Evolutionary conservation across 805 yeast genomes (phyloP), one percentile per base, ranked within the genome.

Genomic region (Cyberlindnera maritima): DNA sequence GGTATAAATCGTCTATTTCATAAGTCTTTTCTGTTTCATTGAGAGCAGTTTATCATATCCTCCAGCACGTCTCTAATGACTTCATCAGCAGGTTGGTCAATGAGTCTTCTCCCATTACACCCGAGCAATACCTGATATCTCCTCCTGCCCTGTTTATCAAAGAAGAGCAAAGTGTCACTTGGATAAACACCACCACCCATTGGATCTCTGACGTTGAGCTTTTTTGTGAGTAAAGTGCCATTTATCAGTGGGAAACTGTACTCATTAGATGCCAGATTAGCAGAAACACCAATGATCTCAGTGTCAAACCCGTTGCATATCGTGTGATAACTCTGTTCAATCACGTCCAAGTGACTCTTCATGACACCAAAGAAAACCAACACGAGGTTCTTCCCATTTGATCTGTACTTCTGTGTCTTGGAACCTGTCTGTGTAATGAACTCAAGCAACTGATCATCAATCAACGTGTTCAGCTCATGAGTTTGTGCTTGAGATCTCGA

Each of bases 121-220:
- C 44, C 37, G 2, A 58, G 26, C 7, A 59, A 49, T 12, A 58
- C 49, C 23, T 55, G 53, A 2, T 41, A 19, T 36, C 46, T 49
- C 17, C 49, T 45, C 7, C 18, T 44, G 1, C 64, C 64, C 18
- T 19, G 19, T 14, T 43, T 43, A 41, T 58, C 62, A 38, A 49
- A 61, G 13, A 59, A 48, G 12, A 59, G 34, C 12, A 61, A 29
- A 13, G 54, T 49, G 29, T 61, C 64, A 19, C 53, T 35, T 0
- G 64, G 64, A 39, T 61, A 61, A 1, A 58, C 56, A 40, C 63
- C 63, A 34, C 64, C 64, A 17, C 64, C 64, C 15, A 59, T 17
- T 9, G 64, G 64, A 36, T 61, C 64, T 25, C 57, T 15, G 1
- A 53, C 57, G n/a, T 54, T 53, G 20, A 56, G 43, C 8, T 32